Evolutionary conservation across 305 asterid species (phyloP), one percentile per base, ranked within the genome.

Genomic region (Fraxinus nigra): DNA sequence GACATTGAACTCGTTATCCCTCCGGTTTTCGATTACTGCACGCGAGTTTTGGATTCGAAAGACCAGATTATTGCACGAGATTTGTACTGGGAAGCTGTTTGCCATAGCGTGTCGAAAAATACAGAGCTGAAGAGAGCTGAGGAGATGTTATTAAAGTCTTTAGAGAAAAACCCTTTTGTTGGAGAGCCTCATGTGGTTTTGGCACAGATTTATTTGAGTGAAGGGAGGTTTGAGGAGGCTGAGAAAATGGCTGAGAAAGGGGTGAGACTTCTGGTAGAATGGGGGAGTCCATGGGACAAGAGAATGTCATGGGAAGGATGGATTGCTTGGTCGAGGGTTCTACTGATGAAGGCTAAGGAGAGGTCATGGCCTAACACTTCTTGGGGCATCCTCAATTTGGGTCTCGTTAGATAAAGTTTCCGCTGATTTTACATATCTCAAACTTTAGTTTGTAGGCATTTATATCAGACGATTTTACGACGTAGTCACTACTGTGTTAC

Each of bases 251-350:
- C 88, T 67, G 90, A 83, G 81, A 89, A 67, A 30, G 98, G 98
- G 84, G 84, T 95, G 89, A 86, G 89, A 30, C 48, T 90, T 84
- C 28, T 95, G 37, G 37, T 95, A 89, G 95, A 92, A 67, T 93
- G 98, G 98, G 98, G 97, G 37, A 89, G 94, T 75, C 91, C 98
- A 46, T 93, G 98, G 98, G 98, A 95, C 65, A 95, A 95, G 92
- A 92, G 98, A 82, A 93, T 91, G 90, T 83, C 97, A 30, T 95
- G 97, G 97, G 90, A 91, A 80, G 98, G 94, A 0, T 95, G 98
- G 98, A 81, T 95, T 67, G 94, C 98, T 22, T 95, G 98, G 98
- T 81, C 85, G 0, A 88, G 98, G 76, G 95, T 95, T 28, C 32
- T 95, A 86, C 51, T 90, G 7, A 85, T 82, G 87, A 90, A 93